Base-by-base conservation (phyloP, 148 eudicot species). In the Cornus controversa region DNA sequence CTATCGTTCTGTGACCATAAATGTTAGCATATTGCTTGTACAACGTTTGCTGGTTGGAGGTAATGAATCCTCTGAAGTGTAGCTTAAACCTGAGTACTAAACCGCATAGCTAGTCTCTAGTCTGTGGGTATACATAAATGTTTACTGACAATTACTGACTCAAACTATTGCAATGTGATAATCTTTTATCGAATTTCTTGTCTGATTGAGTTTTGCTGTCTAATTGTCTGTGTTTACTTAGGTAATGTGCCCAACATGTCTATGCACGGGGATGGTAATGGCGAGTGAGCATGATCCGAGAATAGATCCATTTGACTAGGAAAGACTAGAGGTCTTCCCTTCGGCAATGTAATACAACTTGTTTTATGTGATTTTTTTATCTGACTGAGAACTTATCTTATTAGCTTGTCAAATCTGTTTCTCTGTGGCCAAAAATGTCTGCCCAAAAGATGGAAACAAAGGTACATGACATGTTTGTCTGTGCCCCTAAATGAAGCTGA, bases 201-300 rank as follows among this genome's bases (percentile, higher is more conserved):
- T 23, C 9, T 10, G 1, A 2, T 24, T 70, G 8, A 24, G n/a
- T n/a, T n/a, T n/a, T n/a, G n/a, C n/a, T n/a, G n/a, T n/a, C 71
- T 67, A n/a, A 10, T 72, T 58, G 14, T 6, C 54, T 16, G n/a
- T 50, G 6, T 67, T 47, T 58, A 8, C 36, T 66, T 69, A 93
- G 97, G 98, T 93, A 26, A 93, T 93, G 98, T 93, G 98, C 82
- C 98, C 98, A 5, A 91, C 96, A 26, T 93, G 98, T 80, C 89
- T 91, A 27, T 93, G 98, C 92, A 93, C 98, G 9, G 98, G 98
- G 78, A 90, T 93, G 98, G 80, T 82, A 25, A 93, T 93, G 98
- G 98, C 96, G 63, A 93, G 98, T 31, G 96, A 93, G 77, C 98
- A 93, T 78, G 98, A 93, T 74, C 93, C 82, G 1, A 80, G 98